These are phyloP conservation scores for Aspergillus haitiensis DNA, from an alignment of 495 filamentous ascomycete species.

Conservation along the genomic window DNA sequence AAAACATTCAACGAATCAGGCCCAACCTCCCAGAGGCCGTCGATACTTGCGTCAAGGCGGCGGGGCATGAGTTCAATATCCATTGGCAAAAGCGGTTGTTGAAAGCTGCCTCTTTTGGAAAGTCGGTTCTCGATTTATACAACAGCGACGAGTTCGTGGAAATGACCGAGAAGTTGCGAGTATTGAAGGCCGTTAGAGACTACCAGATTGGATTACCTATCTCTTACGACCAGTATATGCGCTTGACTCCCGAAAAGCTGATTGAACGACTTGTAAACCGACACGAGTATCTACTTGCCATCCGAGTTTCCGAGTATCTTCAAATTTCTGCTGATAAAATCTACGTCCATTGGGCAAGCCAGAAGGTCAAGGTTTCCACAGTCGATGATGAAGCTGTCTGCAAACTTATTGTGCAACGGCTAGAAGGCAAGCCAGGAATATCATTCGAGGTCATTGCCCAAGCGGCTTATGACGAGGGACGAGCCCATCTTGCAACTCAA, in stretches of 20 bases:
- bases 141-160: slow-evolving; percentile 98
- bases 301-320: slow-evolving; percentile 85
- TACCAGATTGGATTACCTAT: slow-evolving; percentile 87
- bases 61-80: slow-evolving; percentile 83
- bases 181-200: slow-evolving; percentile 87
- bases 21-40: slow-evolving; percentile 86
- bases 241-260: slow-evolving; percentile 82
- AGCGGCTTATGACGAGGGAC: slow-evolving; percentile 93
- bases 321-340: slow-evolving; percentile 84
- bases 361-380: slow-evolving; percentile 83
- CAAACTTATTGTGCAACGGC: slow-evolving; percentile 78
- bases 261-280: slow-evolving; percentile 83
- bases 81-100: slow-evolving; percentile 95
- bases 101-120: slow-evolving; percentile 94
- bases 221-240: slow-evolving; percentile 89
- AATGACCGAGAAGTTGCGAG: slow-evolving; percentile 91
- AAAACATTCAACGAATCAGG: slow-evolving; percentile 92
- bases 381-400: slow-evolving; percentile 89
- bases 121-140: slow-evolving; percentile 94
- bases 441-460: slow-evolving; percentile 93
- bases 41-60: slow-evolving; percentile 85
- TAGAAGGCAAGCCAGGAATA: slow-evolving; percentile 83
- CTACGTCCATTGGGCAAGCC: slow-evolving; percentile 93
- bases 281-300: slow-evolving; percentile 86
- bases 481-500: slow-evolving; percentile 80